A percentile compares a stretch with the other conserved stretches of the same genome.
Conservation (phyloP, 2,329 filamentous ascomycete genomes). For the Xylaria sp. region DNA sequence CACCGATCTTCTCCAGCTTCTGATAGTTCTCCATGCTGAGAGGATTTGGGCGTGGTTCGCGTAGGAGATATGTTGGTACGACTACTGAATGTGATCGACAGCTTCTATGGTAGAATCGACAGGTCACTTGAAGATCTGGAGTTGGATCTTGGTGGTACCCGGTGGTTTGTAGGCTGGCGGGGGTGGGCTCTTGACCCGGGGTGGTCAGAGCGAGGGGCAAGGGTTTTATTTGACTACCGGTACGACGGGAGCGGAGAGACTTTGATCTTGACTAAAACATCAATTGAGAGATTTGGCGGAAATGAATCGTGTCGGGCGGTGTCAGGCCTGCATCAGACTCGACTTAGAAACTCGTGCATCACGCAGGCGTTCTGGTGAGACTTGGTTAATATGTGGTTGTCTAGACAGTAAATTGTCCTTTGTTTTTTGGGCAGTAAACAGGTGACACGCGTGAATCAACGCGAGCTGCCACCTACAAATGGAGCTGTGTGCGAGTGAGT, state of each 20-base stretch:
- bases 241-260: constrained; percentile 2
- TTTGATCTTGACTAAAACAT: constrained; percentile 5
- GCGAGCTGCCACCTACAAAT: not conserved
- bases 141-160: not conserved
- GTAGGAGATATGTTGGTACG: constrained; percentile 20
- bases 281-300: not conserved
- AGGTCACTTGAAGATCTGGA: not conserved
- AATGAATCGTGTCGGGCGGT: constrained; percentile 13
- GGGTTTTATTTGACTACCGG: not conserved
- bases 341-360: constrained; percentile 12
- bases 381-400: constrained; percentile 15
- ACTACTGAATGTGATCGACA: not conserved
- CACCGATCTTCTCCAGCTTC: constrained; percentile 95
- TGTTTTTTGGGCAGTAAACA: constrained; percentile 32
- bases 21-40: constrained; percentile 88
- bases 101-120: not conserved
- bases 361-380: not conserved
- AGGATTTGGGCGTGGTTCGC: not conserved
- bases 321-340: constrained; percentile 11
- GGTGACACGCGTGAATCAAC: constrained; percentile 22
- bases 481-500: not conserved
- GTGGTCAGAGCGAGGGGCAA: constrained; percentile 17
- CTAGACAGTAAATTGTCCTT: constrained; percentile 16
- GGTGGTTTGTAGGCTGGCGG: constrained; percentile 9
- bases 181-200: constrained; percentile 12